Evolutionary conservation across 768 basidiomycete species (phyloP).

Genomic region (Mycena epipterygia): DNA sequence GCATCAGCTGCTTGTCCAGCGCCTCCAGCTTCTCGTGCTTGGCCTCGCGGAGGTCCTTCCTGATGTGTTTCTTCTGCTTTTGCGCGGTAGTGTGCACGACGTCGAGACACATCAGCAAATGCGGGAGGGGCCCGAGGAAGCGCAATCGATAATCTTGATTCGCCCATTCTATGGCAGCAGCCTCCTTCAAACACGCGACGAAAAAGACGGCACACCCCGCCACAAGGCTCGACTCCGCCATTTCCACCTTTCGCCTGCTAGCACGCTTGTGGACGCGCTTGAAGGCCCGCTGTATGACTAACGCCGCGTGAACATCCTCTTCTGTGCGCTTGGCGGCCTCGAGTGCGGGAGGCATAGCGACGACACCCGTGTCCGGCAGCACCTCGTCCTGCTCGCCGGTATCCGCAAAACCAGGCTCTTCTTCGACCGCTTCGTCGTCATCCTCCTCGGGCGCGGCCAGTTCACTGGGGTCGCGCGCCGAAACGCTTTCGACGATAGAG

Average conservation of each 20-base stretch:
- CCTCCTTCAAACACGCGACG: conserved; percentile 43
- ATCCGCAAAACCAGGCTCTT: conserved; percentile 17
- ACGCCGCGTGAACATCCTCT: conserved; percentile 43
- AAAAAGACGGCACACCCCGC: conserved; percentile 45
- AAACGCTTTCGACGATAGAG: background rate
- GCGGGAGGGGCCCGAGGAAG: conserved; percentile 56
- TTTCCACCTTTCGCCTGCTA: conserved; percentile 24
- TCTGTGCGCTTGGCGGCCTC: conserved; percentile 39
- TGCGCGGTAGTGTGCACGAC: conserved; percentile 40
- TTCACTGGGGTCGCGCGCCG: background rate
- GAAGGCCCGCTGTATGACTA: conserved; percentile 39
- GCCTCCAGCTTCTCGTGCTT: conserved; percentile 53
- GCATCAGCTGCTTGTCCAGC: conserved; percentile 44
- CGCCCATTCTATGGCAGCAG: conserved; percentile 45
- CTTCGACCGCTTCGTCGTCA: conserved; percentile 31
- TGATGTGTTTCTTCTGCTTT: conserved; percentile 48
- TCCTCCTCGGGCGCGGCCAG: conserved; percentile 21
- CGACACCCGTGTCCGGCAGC: conserved; percentile 16
- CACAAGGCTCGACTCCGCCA: conserved; percentile 25
- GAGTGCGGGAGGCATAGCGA: conserved; percentile 31
- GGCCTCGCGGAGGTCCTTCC: conserved; percentile 44
- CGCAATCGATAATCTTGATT: conserved; percentile 49
- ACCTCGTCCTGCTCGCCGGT: conserved; percentile 17
- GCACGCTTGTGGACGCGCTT: conserved; percentile 18
- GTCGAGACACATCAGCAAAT: conserved; percentile 58